Base-by-base conservation (phyloP, 2,329 filamentous ascomycete genomes). In the Arthroderma uncinatum region DNA sequence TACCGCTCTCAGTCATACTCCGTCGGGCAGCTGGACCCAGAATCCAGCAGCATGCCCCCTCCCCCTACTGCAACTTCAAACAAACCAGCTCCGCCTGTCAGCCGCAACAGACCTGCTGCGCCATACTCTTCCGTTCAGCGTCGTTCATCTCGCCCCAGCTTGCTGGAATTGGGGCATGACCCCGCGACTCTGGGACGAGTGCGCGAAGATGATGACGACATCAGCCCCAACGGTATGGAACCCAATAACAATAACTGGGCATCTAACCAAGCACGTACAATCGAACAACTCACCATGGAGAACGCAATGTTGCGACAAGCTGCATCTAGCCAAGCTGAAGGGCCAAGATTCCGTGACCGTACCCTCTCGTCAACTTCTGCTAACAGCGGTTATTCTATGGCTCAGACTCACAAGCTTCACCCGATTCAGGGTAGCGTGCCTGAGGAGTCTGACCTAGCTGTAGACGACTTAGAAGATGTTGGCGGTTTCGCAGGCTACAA, bases 1-100 rank as follows among this genome's bases (percentile, higher is more conserved):
- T 93, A 95, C 65, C 85, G 93, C 44, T 98, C 93, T 4, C 89
- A 96, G 71, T 97, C 93, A 3, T 97, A 97, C 71, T 97, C 92
- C 0, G 92, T 95, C 52, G 91, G 91, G 3, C 91, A 96, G 68
- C 77, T 90, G 60, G 90, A 95, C 55, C 80, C 84, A 0, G 87
- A 92, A 58, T 66, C 68, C 21, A 55, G 70, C 14, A 66, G 62
- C 23, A 57, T 71, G 19, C 64, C 70, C 57, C 64, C 69, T n/a
- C 69, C 64, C 42, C 71, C 68, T 58, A 16, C 53, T 3, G 37
- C 37, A 4, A 19, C 44, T 50, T 50, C 44, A 2, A 50, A 33
- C 14, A 50, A 50, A 25, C 61, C 67, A 6, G 58, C 60, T 19
- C 62, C 68, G 30, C 59, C 67, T 3, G 62, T 65, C 40, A 64